phyloP scores from a whole-genome alignment of 2,329 filamentous ascomycete genomes.

The Diaporthe destruens region DNA sequence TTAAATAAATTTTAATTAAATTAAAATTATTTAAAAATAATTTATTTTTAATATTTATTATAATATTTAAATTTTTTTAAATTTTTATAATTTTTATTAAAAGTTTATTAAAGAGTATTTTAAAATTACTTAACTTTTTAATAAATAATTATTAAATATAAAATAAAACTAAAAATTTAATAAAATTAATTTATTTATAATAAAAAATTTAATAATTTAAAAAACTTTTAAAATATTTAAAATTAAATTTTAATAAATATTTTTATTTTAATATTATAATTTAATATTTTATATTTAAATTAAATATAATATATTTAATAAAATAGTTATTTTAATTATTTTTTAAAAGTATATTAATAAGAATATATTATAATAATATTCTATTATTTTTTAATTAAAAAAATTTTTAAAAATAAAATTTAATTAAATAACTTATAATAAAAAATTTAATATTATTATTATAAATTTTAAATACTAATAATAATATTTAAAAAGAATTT shows the following conservation, averaged over 20 bases:
- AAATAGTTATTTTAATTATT: neutral
- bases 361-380: neutral
- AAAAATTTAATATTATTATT: neutral
- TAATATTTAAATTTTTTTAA: neutral
- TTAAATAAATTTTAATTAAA: neutral
- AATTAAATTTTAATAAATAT: neutral
- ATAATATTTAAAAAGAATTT: neutral
- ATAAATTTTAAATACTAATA: neutral
- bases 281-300: neutral
- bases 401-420: neutral
- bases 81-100: neutral
- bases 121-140: neutral
- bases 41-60: neutral
- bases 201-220: neutral
- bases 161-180: neutral
- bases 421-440: neutral
- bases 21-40: neutral
- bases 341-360: neutral
- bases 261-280: neutral
- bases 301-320: neutral
- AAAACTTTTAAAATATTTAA: neutral
- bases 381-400: neutral
- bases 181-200: neutral
- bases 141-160: neutral
- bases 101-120: neutral